Evolutionary conservation across 2,329 filamentous ascomycete species (phyloP).

Genomic region (Albophoma yamanashiensis): DNA sequence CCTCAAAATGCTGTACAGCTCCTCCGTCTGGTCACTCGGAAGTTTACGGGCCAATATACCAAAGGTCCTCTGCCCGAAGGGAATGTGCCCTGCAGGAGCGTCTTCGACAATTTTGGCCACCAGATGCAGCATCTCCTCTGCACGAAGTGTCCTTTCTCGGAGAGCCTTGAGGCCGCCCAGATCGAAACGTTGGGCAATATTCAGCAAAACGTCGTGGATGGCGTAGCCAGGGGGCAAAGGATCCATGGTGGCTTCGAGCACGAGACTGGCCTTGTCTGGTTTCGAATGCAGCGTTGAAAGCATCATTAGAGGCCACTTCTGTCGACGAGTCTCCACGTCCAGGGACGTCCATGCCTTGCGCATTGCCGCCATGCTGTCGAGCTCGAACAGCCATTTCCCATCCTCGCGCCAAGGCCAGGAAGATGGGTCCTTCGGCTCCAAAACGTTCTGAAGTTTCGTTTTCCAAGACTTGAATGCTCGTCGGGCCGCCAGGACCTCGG

Average conservation of each 20-base stretch:
- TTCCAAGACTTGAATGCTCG: conserved; percentile 19
- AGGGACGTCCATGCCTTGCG: conserved; percentile 20
- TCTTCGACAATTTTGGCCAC: conserved; percentile 18
- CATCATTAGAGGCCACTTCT: conserved; percentile 23
- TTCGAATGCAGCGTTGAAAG: conserved; percentile 20
- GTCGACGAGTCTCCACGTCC: conserved; percentile 12
- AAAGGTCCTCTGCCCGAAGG: conserved; percentile 27
- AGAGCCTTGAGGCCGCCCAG: conserved; percentile 6
- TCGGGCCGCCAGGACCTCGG: conserved; percentile 11
- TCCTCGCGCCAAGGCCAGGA: conserved; percentile 15
- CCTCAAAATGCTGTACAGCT: conserved; percentile 25
- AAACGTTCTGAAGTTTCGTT: conserved; percentile 12
- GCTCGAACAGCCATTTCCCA: conserved; percentile 18
- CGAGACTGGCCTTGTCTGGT: conserved; percentile 18
- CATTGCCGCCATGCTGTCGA: conserved; percentile 19
- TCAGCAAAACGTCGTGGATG: conserved; percentile 23
- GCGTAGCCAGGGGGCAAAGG: conserved; percentile 25
- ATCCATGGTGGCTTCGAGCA: conserved; percentile 27
- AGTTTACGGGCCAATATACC: conserved; percentile 19
- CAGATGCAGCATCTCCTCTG: conserved; percentile 18
- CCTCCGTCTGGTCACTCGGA: conserved; percentile 16
- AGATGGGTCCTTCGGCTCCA: conserved; percentile 5
- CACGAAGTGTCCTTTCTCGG: conserved; percentile 12
- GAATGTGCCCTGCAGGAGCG: conserved; percentile 16
- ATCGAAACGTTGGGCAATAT: conserved; percentile 14